Percentiles rank a stretch among this genome's conserved stretches.
These are phyloP conservation scores for Populus hybrid DNA, from an alignment of 441 rosid genomes.

Conservation along the genomic window DNA sequence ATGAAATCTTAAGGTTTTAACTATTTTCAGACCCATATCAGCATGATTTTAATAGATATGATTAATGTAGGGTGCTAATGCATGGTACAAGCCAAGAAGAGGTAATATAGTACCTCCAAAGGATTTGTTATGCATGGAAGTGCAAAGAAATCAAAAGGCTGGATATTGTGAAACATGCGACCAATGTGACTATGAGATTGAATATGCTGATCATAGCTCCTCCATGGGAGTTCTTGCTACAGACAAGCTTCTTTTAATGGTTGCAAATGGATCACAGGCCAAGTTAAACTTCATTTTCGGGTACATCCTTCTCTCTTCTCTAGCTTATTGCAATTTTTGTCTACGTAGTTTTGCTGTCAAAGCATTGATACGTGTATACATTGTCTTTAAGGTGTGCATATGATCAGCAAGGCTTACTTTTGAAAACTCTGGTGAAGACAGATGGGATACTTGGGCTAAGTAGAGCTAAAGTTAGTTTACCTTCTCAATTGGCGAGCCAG, in stretches of 20 bases:
- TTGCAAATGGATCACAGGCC: slow-evolving; percentile 61
- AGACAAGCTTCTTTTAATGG: slow-evolving; percentile 64
- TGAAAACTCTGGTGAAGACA: slow-evolving; percentile 64
- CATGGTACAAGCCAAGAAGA: slow-evolving; percentile 68
- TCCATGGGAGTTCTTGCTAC: slow-evolving; percentile 86
- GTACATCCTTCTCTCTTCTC: slow-evolving; percentile 29
- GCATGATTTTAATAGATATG: slow-evolving; percentile 13
- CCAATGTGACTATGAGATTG: slow-evolving; percentile 95
- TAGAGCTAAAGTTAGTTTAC: slow-evolving; percentile 78
- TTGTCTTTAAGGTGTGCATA: slow-evolving; percentile 72
- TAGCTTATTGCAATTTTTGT: not conserved
- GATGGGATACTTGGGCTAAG: slow-evolving; percentile 93
- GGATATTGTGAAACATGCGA: slow-evolving; percentile 50
- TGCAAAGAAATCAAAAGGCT: slow-evolving; percentile 50
- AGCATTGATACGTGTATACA: slow-evolving; percentile 15
- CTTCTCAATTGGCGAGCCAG: slow-evolving; percentile 84
- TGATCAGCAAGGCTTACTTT: slow-evolving; percentile 86
- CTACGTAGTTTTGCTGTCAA: not conserved
- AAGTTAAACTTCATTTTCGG: slow-evolving; percentile 63
- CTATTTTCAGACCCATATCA: not conserved
- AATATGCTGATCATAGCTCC: slow-evolving; percentile 91
- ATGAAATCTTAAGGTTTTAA: not conserved
- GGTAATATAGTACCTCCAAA: slow-evolving; percentile 46
- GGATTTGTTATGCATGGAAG: slow-evolving; percentile 59
- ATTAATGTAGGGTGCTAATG: slow-evolving; percentile 75